Percentiles rank a stretch among this genome's conserved stretches.
These are phyloP conservation scores for Globisporangium paddicum DNA, from an alignment of 352 stramenopile species.

Conservation along the genomic window DNA sequence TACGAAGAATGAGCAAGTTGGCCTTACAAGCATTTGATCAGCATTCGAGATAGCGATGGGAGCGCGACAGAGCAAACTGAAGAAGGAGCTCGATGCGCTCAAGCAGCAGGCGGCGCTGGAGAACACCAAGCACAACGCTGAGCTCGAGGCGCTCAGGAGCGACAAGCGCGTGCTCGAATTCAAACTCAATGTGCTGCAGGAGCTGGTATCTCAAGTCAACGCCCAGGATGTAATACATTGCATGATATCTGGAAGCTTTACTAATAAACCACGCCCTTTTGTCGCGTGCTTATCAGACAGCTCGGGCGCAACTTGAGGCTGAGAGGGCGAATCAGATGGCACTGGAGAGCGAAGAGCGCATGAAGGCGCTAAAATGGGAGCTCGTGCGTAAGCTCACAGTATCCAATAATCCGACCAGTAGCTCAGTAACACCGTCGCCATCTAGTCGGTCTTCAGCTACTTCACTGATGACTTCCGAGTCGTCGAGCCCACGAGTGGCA, in stretches of 20 bases:
- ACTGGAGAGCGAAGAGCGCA: conserved; percentile 45
- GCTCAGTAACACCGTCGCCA: no score
- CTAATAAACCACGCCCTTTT: neutral
- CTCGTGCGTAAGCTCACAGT: conserved; percentile 49
- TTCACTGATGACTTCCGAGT: conserved; percentile 13
- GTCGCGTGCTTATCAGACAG: conserved; percentile 2
- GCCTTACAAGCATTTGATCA: neutral
- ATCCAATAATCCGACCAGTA: conserved; percentile 3
- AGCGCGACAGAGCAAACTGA: conserved; percentile 44
- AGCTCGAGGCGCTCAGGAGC: conserved; percentile 31
- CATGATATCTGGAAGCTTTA: no score
- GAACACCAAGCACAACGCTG: conserved; percentile 30
- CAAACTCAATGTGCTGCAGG: conserved; percentile 49
- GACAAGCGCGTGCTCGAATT: conserved; percentile 57
- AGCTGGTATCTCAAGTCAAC: conserved; percentile 24
- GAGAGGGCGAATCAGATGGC: conserved; percentile 34
- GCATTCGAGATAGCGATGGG: conserved; percentile 30
- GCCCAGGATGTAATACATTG: neutral
- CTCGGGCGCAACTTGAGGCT: conserved; percentile 47
- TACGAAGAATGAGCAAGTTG: no score
- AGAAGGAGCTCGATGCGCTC: conserved; percentile 54
- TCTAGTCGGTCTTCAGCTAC: conserved; percentile 4
- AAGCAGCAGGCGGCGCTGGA: conserved; percentile 26
- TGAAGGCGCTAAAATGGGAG: conserved; percentile 75
- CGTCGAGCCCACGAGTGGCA: conserved; percentile 24